A percentile compares a stretch with the other conserved stretches of the same genome.
Conservation (phyloP, 805 yeast genomes). For the Hanseniaspora pseudoguilliermondii region DNA sequence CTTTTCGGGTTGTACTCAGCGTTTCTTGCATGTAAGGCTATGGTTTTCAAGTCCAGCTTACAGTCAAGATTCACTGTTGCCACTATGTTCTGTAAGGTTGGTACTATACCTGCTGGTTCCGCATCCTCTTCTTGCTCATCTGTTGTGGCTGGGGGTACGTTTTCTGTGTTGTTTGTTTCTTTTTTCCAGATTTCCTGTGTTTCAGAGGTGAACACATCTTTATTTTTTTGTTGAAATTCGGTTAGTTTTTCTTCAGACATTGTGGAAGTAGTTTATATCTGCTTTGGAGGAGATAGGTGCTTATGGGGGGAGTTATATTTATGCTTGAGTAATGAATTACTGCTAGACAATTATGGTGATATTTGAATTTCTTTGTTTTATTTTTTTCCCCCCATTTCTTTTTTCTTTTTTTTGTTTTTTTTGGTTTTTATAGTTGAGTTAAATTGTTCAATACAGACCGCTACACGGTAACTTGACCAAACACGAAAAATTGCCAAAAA, state of each 20-base stretch:
- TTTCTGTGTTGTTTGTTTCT: slow-evolving; percentile 11
- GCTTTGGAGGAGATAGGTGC: no score
- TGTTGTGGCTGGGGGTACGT: not conserved
- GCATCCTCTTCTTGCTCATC: slow-evolving; percentile 37
- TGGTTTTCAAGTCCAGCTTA: slow-evolving; percentile 87
- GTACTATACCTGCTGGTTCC: slow-evolving; percentile 88
- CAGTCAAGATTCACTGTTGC: slow-evolving; percentile 97
- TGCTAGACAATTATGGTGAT: not conserved
- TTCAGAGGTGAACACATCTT: slow-evolving; percentile 27
- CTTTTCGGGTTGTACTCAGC: slow-evolving; percentile 98
- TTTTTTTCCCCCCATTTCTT: not conserved
- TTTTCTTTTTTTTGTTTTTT: not conserved
- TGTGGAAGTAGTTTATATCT: not conserved
- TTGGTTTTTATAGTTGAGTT: no score
- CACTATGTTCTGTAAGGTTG: slow-evolving; percentile 85
- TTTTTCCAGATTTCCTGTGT: slow-evolving; percentile 30
- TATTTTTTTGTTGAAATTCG: slow-evolving; percentile 27
- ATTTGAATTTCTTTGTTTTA: not conserved
- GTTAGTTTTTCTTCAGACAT: slow-evolving; percentile 27
- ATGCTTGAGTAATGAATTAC: not conserved
- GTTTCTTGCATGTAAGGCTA: slow-evolving; percentile 95
- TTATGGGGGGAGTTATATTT: no score
- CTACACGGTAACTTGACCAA: not conserved
- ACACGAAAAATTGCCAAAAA: not conserved
- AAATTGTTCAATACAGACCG: no score